Percentiles rank a stretch among this genome's conserved stretches.
Conservation (phyloP, 306 rosid genomes). For the Coriaria nepalensis region DNA sequence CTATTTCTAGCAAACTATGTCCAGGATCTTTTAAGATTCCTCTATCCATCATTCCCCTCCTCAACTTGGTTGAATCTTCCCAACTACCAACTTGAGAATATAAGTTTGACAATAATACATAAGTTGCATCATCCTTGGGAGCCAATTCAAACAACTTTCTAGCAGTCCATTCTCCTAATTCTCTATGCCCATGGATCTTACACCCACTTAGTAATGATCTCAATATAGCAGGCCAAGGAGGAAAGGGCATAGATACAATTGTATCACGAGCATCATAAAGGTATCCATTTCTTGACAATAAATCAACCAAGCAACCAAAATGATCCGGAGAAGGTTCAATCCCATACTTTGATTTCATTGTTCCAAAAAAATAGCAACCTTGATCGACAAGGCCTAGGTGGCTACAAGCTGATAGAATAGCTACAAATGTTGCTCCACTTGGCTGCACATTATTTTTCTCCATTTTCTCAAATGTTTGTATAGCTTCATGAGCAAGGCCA, state of each 20-base stretch:
- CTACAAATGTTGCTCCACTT: constrained; percentile 40
- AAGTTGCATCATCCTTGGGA: constrained; percentile 28
- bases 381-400: constrained; percentile 35
- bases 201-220: constrained; percentile 50
- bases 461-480: constrained; percentile 30
- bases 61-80: constrained; percentile 37
- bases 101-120: constrained; percentile 27
- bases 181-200: constrained; percentile 34
- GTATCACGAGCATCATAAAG: constrained; percentile 31
- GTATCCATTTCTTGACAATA: constrained; percentile 37
- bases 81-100: constrained; percentile 39
- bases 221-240: constrained; percentile 47
- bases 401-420: constrained; percentile 39
- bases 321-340: constrained; percentile 29
- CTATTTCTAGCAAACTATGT: constrained; percentile 36
- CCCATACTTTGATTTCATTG: constrained; percentile 19
- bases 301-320: constrained; percentile 43
- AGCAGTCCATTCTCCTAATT: constrained; percentile 39
- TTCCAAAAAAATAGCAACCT: constrained; percentile 25
- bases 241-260: constrained; percentile 36
- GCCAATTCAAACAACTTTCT: constrained; percentile 23
- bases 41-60: constrained; percentile 22
- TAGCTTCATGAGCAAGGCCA: constrained; percentile 31
- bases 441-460: constrained; percentile 27
- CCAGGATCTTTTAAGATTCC: constrained; percentile 25